A percentile compares a stretch with the other conserved stretches of the same genome.
Evolutionary conservation across 2,329 filamentous ascomycete genomes (phyloP).

Genomic region (Tolypocladium album): DNA sequence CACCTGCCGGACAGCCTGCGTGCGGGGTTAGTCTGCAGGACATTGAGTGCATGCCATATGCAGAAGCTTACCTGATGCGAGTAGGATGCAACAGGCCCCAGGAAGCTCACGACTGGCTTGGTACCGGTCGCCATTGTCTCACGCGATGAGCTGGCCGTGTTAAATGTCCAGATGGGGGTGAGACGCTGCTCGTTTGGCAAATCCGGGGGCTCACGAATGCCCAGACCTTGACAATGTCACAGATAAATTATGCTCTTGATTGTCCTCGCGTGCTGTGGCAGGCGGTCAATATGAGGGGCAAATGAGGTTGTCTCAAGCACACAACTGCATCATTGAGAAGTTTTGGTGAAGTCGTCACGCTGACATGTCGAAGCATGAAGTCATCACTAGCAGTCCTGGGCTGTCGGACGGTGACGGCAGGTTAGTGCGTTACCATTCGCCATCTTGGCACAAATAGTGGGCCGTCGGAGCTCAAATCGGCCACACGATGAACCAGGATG

Average conservation of each 20-base stretch:
- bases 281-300: neutral
- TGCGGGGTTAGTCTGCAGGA: conserved; percentile 4
- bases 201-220: neutral
- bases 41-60: neutral
- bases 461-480: neutral
- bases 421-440: neutral
- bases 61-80: conserved; percentile 35
- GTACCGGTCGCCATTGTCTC: conserved; percentile 14
- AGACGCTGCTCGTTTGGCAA: neutral
- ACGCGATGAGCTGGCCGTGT: neutral
- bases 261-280: neutral
- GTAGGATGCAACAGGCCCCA: conserved; percentile 39
- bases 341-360: neutral
- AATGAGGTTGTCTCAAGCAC: neutral
- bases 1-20: conserved; percentile 32
- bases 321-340: neutral
- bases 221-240: neutral
- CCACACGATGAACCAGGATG: neutral
- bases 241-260: neutral
- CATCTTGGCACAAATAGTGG: neutral
- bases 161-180: neutral
- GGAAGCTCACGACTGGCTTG: conserved; percentile 35
- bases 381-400: neutral
- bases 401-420: neutral
- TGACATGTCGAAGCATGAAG: neutral